Evolutionary conservation across 306 rosid species (phyloP).

Genomic region (Inga leiocalycina): DNA sequence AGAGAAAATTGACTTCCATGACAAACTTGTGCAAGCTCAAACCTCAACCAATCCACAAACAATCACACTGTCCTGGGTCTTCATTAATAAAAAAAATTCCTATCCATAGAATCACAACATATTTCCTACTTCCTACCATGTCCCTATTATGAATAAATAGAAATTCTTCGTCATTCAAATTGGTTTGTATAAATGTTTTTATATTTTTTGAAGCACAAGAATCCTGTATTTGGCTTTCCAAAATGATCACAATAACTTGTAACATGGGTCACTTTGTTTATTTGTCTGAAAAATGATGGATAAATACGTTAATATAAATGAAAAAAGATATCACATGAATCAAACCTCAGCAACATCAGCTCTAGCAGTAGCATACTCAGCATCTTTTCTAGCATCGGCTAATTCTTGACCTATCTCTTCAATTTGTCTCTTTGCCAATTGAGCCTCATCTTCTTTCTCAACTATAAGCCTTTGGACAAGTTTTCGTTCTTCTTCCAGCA

Average conservation of each 20-base stretch:
- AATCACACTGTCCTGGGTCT: too few relatives aligned
- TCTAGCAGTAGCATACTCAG: background rate
- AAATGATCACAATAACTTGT: background rate
- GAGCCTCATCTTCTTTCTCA: background rate
- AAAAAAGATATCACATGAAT: background rate
- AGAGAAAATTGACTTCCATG: too few relatives aligned
- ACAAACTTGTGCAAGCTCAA: too few relatives aligned
- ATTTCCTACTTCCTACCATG: background rate
- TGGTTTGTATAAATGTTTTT: background rate
- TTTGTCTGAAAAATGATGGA: background rate
- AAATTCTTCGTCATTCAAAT: background rate
- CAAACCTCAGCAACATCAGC: background rate
- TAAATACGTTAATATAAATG: background rate
- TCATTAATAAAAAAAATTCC: background rate
- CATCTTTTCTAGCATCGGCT: background rate
- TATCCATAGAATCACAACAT: background rate
- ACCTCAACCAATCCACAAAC: too few relatives aligned
- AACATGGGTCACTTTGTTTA: background rate
- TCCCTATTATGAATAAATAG: background rate
- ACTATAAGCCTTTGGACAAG: background rate
- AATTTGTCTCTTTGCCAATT: background rate
- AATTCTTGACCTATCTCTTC: conserved; percentile 1
- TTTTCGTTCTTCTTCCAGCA: conserved; percentile 1
- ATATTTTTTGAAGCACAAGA: background rate
- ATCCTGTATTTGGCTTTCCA: background rate